Base-by-base conservation (phyloP, 306 rosid species). In the Neltuma alba region DNA sequence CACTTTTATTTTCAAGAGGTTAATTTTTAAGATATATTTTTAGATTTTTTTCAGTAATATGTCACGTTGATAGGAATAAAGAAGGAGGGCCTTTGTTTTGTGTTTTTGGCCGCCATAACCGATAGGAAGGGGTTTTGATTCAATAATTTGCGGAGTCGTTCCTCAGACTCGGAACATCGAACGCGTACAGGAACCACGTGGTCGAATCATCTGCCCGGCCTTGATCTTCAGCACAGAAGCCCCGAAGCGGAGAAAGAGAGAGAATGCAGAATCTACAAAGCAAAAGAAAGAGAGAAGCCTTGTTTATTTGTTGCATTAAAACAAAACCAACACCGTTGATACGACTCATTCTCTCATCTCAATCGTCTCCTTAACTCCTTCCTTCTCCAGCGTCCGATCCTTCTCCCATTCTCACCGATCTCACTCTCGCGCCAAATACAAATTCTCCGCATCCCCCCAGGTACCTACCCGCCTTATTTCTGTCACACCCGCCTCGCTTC, bases 331-430 rank as follows among this genome's bases (percentile, higher is more conserved):
- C 98, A 97, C 98, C 90, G 92, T 75, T 91, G 99, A 96, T 96
- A 96, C 79, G 60, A 75, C 78, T 82, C 23, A 1, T 15, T 77
- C 88, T 91, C 83, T 79, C 82, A 96, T 96, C 99, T 85, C 78
- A 84, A 81, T 83, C 95, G 97, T 94, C 92, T 88, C 93, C 93
- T 86, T 84, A 33, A 79, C 86, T 87, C 88, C 88, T 88, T 15
- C 84, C 98, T 91, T 96, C 89, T 93, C 94, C 98, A 96, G 94
- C 98, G 98, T 96, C 98, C 98, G 99, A 95, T 94, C 87, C 87
- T 27, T 41, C 87, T 74, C 85, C 85, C 85, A 68, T 80, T 76
- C 81, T 85, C 85, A 78, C 82, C 88, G 88, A 87, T 89, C 97
- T 80, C 79, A 15, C 27, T 27, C 89, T 88, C 98, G 83, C 98